Evolutionary conservation across 108 stramenopile genomes (phyloP).

Genomic region (Nitzschia inconspicua): DNA sequence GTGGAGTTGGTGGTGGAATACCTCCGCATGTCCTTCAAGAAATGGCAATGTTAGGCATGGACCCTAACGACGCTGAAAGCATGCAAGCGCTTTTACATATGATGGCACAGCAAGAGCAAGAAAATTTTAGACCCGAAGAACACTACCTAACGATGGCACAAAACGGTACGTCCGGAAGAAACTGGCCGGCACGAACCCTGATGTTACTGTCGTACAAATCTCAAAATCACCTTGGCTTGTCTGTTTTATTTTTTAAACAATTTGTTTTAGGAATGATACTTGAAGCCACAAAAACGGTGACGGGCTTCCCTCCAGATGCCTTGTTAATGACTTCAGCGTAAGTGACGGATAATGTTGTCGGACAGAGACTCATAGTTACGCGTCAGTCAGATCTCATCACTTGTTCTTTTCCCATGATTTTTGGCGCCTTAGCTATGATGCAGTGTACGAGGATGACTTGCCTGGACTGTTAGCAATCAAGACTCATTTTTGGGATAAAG

Average conservation of each 20-base stretch:
- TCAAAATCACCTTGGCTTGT: background rate
- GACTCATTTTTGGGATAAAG: conserved; percentile 81
- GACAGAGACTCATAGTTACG: too few species aligned
- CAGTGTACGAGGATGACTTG: conserved; percentile 74
- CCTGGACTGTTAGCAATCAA: conserved; percentile 73
- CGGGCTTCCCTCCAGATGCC: conserved; percentile 70
- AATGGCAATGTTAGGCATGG: conserved; percentile 20
- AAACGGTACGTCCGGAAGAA: conserved; percentile 60
- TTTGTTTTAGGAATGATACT: conserved; percentile 64
- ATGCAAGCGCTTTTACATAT: conserved; percentile 27
- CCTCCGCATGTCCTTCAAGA: conserved; percentile 11
- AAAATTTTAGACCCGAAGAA: conserved; percentile 46
- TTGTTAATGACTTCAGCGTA: conserved; percentile 81
- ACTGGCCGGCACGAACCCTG: background rate
- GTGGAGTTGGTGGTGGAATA: background rate
- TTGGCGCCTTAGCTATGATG: conserved; percentile 46
- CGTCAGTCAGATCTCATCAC: background rate
- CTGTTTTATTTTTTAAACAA: background rate
- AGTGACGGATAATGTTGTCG: too few species aligned
- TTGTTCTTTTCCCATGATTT: background rate
- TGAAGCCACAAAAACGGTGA: conserved; percentile 76
- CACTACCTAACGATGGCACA: conserved; percentile 85
- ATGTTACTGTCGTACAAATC: background rate
- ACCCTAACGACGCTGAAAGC: conserved; percentile 16
- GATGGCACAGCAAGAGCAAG: conserved; percentile 30